Evolutionary conservation across 78 protist genomes (phyloP), one percentile per base, ranked within the genome.

Genomic region (Dictyostelium intermedium): DNA sequence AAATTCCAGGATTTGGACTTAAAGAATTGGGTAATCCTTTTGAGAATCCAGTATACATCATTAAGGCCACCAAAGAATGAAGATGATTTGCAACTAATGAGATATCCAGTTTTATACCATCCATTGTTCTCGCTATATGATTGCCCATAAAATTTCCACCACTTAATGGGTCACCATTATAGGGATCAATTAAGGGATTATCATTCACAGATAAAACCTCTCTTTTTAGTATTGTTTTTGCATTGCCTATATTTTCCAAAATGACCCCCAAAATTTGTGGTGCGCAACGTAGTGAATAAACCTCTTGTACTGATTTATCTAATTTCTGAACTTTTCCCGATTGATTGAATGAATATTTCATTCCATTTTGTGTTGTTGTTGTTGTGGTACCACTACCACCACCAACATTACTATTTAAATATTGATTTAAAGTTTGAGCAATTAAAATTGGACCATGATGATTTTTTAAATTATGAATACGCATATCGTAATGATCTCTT

Each of bases 111-210:
- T 77, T 77, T 5, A 77, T 41, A 14, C 83, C 83, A 43, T 77
- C 83, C 83, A 77, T 77, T n/a, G 37, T 43, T 77, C 83, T 39
- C 1, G 83, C 83, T 0, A 77, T 43, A 43, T 77, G 83, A 77
- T 77, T 77, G 7, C 83, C 83, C 83, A 77, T 77, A 77, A 77
- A 77, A 43, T 77, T 77, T 10, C 83, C 83, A n/a, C 83, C 83
- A 43, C 63, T 43, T 1, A 77, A 25, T 1, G 60, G 34, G 23
- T 77, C 83, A 43, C 83, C 83, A 43, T 0, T 45, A 45, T 8
- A 77, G 2, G 83, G 83, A 39, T 77, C 83, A 41, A 77, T 77
- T n/a, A 77, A 25, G 0, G 83, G 83, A 25, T 77, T 77, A 25
- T 77, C 83, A 77, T 77, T 77, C 0, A 5, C 83, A 8, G 83